phyloP scores from a whole-genome alignment of 169 alveolate genomes.

The Eimeria sp. region DNA sequence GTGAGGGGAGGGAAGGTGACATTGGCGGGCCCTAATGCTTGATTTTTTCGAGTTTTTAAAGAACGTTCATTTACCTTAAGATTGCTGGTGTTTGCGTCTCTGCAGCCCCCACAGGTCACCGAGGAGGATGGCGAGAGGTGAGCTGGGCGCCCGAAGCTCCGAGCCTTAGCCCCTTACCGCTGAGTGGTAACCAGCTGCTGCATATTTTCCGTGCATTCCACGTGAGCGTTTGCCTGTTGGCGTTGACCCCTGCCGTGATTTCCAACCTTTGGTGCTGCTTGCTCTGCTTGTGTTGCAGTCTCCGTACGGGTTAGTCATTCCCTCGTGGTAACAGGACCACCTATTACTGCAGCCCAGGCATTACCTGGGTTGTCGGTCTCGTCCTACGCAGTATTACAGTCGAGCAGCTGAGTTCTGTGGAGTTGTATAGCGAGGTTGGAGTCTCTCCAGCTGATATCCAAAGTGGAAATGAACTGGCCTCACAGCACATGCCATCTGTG shows the following conservation, averaged over 20 bases:
- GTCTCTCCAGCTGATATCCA: background rate
- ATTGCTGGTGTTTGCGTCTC: background rate
- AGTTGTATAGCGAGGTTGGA: background rate
- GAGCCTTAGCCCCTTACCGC: background rate
- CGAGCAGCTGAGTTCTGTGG: constrained; percentile 2
- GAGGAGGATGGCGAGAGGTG: constrained; percentile 75
- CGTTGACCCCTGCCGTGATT: background rate
- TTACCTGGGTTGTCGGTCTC: background rate
- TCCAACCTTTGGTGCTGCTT: background rate
- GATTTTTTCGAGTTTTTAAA: background rate
- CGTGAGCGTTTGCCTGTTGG: too few relatives aligned
- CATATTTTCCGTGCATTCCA: background rate
- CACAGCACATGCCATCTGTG: background rate
- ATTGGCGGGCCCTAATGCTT: background rate
- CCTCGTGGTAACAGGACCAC: background rate
- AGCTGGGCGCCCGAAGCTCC: background rate
- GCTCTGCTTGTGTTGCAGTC: constrained; percentile 45
- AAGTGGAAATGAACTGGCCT: background rate
- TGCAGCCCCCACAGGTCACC: constrained; percentile 57
- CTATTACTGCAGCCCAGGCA: background rate
- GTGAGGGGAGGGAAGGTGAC: background rate
- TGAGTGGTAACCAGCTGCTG: background rate
- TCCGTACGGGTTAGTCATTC: constrained; percentile 42
- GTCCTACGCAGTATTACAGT: background rate
- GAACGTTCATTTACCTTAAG: background rate